A percentile compares a stretch with the other conserved stretches of the same genome.
Evolutionary conservation across 495 filamentous ascomycete species (phyloP).

Genomic region (Tuber aestivum): DNA sequence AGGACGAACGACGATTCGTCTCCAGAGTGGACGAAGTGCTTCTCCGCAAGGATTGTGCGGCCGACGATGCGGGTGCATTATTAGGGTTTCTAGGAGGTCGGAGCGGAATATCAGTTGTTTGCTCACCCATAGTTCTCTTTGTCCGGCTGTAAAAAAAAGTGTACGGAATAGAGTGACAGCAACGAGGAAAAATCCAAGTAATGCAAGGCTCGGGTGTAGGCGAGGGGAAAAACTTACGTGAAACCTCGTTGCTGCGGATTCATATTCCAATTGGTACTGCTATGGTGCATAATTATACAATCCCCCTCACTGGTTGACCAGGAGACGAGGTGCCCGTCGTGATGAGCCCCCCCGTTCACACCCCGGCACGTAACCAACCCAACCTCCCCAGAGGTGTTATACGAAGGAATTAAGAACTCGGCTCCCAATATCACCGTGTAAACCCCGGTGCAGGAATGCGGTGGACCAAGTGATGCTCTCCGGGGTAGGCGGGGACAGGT

Average conservation of each 20-base stretch:
- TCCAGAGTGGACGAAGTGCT: conserved; percentile 19
- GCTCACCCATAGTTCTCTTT: conserved; percentile 14
- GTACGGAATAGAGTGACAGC: conserved; percentile 8
- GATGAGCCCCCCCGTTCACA: conserved; percentile 32
- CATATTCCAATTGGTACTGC: conserved; percentile 30
- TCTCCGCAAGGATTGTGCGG: conserved; percentile 21
- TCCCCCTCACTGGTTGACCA: conserved; percentile 29
- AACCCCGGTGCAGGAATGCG: neutral
- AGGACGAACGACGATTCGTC: conserved; percentile 22
- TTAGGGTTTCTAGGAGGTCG: neutral
- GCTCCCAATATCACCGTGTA: neutral
- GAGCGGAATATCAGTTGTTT: conserved; percentile 11
- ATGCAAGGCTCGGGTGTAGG: conserved; percentile 1
- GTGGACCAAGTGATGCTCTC: conserved; percentile 8
- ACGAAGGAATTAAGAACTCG: conserved; percentile 1
- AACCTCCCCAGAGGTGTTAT: conserved; percentile 7
- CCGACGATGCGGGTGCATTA: conserved; percentile 19
- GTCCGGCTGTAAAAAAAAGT: conserved; percentile 14
- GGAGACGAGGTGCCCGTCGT: conserved; percentile 14
- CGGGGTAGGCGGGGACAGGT: neutral
- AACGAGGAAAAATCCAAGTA: neutral
- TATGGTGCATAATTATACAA: conserved; percentile 20
- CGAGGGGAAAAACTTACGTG: conserved; percentile 22
- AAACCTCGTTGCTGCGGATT: conserved; percentile 30
- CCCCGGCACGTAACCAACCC: conserved; percentile 22